Percentiles rank a stretch among this genome's conserved stretches.
These are phyloP conservation scores for Diaporthe nobilis DNA, from an alignment of 2,329 filamentous ascomycete species.

Conservation along the genomic window DNA sequence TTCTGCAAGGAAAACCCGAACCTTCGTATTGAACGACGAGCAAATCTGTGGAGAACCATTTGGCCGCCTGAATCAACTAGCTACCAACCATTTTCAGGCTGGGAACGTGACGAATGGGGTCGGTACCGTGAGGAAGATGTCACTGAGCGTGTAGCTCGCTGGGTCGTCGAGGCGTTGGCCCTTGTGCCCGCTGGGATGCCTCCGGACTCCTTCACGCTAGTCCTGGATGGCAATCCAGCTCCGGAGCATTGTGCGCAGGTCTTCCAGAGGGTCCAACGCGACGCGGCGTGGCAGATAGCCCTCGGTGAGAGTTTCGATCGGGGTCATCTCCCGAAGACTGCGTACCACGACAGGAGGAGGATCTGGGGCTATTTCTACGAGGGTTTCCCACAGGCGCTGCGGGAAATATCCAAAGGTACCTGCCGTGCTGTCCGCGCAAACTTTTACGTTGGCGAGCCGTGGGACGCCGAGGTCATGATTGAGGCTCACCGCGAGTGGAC, in stretches of 20 bases:
- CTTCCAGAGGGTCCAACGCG: conserved; percentile 15
- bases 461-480: conserved; percentile 1
- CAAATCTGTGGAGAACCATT: background rate
- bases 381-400: conserved; percentile 4
- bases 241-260: background rate
- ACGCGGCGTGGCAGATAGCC: background rate
- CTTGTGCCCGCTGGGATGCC: conserved; percentile 13
- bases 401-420: background rate
- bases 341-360: background rate
- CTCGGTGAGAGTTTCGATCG: background rate
- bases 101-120: no score
- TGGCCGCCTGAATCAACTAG: background rate
- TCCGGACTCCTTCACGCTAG: background rate
- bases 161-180: conserved; percentile 5
- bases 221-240: background rate
- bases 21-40: conserved; percentile 3
- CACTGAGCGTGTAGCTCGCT: background rate
- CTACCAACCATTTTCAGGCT: no score
- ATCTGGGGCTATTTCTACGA: background rate
- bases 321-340: background rate
- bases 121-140: background rate
- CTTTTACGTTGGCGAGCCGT: conserved; percentile 2
- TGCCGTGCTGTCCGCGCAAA: conserved; percentile 9
- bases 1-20: conserved; percentile 7
- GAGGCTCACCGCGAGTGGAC: background rate